Percentiles rank a stretch among this genome's conserved stretches.
Conservation (phyloP, 2,329 filamentous ascomycete species). For the Botryotinia convoluta region DNA sequence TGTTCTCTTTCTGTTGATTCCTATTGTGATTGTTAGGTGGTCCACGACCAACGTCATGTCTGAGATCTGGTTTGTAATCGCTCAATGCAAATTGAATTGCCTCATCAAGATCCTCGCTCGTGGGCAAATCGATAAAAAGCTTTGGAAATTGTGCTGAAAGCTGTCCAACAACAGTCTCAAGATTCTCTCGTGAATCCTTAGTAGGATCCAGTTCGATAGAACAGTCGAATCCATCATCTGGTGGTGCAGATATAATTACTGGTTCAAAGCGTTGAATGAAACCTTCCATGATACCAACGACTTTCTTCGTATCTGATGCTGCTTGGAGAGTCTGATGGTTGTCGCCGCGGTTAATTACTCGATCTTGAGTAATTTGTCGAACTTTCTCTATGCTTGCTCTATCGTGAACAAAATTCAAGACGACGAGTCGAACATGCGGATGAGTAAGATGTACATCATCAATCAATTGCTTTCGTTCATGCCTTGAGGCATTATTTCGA, state of each 20-base stretch:
- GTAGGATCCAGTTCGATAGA: constrained; percentile 82
- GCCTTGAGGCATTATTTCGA: constrained; percentile 86
- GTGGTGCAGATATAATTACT: constrained; percentile 61
- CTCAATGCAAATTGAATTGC: constrained; percentile 74
- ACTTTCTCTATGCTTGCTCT: constrained; percentile 65
- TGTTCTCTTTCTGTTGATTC: constrained; percentile 33
- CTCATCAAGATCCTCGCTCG: constrained; percentile 69
- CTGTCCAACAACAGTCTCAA: constrained; percentile 72
- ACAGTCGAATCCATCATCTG: constrained; percentile 79
- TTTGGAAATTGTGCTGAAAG: constrained; percentile 77
- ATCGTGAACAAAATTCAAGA: constrained; percentile 84
- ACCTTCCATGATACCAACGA: constrained; percentile 89
- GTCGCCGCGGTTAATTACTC: constrained; percentile 82
- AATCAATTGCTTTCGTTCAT: constrained; percentile 85
- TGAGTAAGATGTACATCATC: constrained; percentile 67
- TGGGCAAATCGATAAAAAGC: constrained; percentile 69
- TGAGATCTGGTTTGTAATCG: constrained; percentile 73
- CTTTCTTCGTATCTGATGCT: constrained; percentile 68
- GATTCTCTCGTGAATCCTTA: constrained; percentile 75
- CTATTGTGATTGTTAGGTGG: constrained; percentile 43
- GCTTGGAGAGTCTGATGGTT: constrained; percentile 98
- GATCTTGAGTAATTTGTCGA: constrained; percentile 68
- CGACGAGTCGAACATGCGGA: constrained; percentile 69
- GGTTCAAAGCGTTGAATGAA: constrained; percentile 86
- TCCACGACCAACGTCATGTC: constrained; percentile 66